These are phyloP conservation scores for Thalassia testudinum DNA, from an alignment of 116 monocot species.

Conservation along the genomic window DNA sequence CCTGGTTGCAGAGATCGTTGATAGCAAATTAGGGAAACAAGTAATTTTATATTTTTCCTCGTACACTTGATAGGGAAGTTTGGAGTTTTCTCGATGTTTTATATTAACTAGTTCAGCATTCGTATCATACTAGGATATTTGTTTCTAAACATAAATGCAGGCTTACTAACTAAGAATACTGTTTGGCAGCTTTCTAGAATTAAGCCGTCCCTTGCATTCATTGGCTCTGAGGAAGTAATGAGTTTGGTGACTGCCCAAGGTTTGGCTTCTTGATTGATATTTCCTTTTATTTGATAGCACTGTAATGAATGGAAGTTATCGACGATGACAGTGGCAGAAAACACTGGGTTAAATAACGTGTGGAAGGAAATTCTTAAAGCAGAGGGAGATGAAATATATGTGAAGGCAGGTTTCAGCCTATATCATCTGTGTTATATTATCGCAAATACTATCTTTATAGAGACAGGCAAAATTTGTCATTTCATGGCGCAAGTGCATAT, in stretches of 20 bases:
- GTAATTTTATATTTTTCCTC: conserved; percentile 18
- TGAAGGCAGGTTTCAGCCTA: conserved; percentile 62
- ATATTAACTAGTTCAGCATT: too few relatives aligned
- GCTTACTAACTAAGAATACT: not conserved
- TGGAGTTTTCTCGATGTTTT: too few relatives aligned
- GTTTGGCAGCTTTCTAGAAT: conserved; percentile 59
- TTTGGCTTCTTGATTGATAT: conserved; percentile 10
- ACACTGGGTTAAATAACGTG: conserved; percentile 58
- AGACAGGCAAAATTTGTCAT: too few relatives aligned
- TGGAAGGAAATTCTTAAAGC: conserved; percentile 90
- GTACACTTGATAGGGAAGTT: not conserved
- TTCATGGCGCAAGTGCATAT: too few relatives aligned
- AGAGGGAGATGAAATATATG: conserved; percentile 90
- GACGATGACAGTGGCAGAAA: conserved; percentile 52
- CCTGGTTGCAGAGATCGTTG: conserved; percentile 82
- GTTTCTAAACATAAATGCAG: not conserved
- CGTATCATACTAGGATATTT: not conserved
- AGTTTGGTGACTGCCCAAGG: conserved; percentile 98
- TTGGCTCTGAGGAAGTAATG: conserved; percentile 92
- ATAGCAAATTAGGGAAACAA: conserved; percentile 85
- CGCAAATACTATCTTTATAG: too few relatives aligned
- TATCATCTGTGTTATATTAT: too few relatives aligned
- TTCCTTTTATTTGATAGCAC: too few relatives aligned
- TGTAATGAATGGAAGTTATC: not conserved
- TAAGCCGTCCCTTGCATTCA: conserved; percentile 76